Base-by-base conservation (phyloP, 1,284 basidiomycete genomes). In the Coniophora puteana region DNA sequence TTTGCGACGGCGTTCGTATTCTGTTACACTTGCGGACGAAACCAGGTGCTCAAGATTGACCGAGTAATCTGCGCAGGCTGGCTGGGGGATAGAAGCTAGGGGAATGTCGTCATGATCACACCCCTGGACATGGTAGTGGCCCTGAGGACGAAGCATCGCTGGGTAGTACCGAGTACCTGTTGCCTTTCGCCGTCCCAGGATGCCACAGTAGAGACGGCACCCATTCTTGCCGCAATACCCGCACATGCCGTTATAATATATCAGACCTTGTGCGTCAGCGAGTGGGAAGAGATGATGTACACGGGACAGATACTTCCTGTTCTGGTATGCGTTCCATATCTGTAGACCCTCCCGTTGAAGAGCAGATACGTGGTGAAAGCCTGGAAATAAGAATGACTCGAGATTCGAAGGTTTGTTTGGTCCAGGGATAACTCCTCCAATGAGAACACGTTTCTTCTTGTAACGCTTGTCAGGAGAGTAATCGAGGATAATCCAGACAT, bases 171-270 rank as follows among this genome's bases (percentile, higher is more conserved):
- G 54, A 1, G 36, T 20, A 11, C 21, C 47, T 0, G 46, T 38
- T 2, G 48, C 48, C 43, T 67, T 67, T 13, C 51, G 59, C 1
- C 61, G 51, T 8, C 67, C 65, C 32, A 40, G 48, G 24, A 63
- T 48, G 2, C 36, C 21, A 44, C 67, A 71, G 16, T 52, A n/a
- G n/a, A n/a, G n/a, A n/a, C n/a, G n/a, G n/a, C n/a, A n/a, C n/a
- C n/a, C n/a, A n/a, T n/a, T n/a, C n/a, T n/a, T n/a, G n/a, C n/a
- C n/a, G n/a, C n/a, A n/a, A n/a, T n/a, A n/a, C n/a, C n/a, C n/a
- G n/a, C n/a, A n/a, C n/a, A n/a, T n/a, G n/a, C n/a, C n/a, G n/a
- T n/a, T n/a, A n/a, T n/a, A n/a, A n/a, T n/a, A 40, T 2, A 53
- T 60, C 21, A 50, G 47, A 16, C 50, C 52, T 45, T 63, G 59